These are phyloP conservation scores for Cinnamomum micranthum DNA, from an alignment of 164 flowering plant genomes.

Conservation along the genomic window DNA sequence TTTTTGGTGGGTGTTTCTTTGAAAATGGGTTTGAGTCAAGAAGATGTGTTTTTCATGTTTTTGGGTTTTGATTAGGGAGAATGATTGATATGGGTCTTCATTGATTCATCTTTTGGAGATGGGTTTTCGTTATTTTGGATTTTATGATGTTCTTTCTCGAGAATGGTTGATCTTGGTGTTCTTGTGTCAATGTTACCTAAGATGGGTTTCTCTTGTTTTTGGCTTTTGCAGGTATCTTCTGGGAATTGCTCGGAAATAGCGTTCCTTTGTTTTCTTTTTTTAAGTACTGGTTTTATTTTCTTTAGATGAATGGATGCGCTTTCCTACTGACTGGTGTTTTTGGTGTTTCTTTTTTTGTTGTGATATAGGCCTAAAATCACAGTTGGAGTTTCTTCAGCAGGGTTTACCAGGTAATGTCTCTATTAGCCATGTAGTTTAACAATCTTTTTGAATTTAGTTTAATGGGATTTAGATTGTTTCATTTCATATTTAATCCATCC, in stretches of 20 bases:
- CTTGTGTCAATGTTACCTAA: background rate
- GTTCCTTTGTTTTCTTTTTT: background rate
- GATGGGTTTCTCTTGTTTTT: background rate
- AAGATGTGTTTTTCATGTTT: background rate
- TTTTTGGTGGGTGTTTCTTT: background rate
- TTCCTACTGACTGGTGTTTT: conserved; percentile 6
- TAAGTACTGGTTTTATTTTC: conserved; percentile 11
- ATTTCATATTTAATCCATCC: background rate
- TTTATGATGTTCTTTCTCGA: background rate
- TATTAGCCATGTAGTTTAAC: background rate
- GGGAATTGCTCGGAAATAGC: background rate
- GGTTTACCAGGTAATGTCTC: conserved; percentile 72
- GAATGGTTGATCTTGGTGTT: conserved; percentile 5
- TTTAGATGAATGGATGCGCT: background rate
- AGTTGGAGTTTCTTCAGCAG: conserved; percentile 88
- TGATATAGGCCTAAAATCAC: conserved; percentile 63
- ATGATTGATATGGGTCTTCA: conserved; percentile 11
- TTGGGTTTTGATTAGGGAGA: conserved; percentile 6
- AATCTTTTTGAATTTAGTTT: background rate
- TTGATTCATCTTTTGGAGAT: background rate
- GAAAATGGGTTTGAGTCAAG: background rate
- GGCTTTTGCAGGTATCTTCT: background rate
- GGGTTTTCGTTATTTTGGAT: background rate
- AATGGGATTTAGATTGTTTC: background rate
- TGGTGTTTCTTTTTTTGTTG: conserved; percentile 4